Evolutionary conservation across 2,329 filamentous ascomycete species (phyloP).

Genomic region (Grosmannia clavigera): DNA sequence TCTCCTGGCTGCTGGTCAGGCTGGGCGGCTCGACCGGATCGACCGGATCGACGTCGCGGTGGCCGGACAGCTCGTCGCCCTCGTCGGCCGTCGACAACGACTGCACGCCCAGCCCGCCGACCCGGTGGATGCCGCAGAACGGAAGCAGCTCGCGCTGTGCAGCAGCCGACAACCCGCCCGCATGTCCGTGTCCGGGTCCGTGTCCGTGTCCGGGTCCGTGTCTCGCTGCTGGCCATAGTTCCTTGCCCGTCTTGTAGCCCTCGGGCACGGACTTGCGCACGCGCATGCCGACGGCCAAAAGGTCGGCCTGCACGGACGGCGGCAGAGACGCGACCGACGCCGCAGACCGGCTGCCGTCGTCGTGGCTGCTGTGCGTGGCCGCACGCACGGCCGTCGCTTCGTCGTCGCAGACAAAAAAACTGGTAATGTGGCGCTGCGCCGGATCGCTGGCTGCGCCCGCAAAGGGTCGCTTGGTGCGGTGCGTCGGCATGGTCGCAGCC

Average conservation of each 20-base stretch:
- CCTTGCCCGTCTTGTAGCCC: constrained; percentile 74
- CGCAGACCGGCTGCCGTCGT: neutral
- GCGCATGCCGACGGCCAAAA: constrained; percentile 90
- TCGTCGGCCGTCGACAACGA: constrained; percentile 17
- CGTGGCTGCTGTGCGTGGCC: constrained; percentile 21
- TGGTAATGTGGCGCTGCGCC: constrained; percentile 50
- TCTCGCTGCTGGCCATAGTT: constrained; percentile 18
- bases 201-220: too few relatives aligned
- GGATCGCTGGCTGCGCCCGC: constrained; percentile 46
- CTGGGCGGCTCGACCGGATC: constrained; percentile 20
- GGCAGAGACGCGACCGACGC: constrained; percentile 40
- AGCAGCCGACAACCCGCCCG: too few relatives aligned
- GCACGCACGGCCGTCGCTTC: constrained; percentile 9
- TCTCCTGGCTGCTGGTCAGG: constrained; percentile 44
- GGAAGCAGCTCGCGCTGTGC: constrained; percentile 52
- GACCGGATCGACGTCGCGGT: constrained; percentile 6
- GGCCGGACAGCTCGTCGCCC: constrained; percentile 4
- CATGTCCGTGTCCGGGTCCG: too few relatives aligned
- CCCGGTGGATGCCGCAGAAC: constrained; percentile 69
- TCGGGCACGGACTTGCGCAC: constrained; percentile 87
- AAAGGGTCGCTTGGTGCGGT: constrained; percentile 49
- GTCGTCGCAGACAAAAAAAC: constrained; percentile 37
- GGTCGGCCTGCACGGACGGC: constrained; percentile 58
- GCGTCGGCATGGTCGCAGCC: constrained; percentile 20
- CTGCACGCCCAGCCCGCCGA: constrained; percentile 56